These are phyloP conservation scores for Arxiozyma slooffiae DNA, from an alignment of 1,139 yeast genomes.

Conservation along the genomic window DNA sequence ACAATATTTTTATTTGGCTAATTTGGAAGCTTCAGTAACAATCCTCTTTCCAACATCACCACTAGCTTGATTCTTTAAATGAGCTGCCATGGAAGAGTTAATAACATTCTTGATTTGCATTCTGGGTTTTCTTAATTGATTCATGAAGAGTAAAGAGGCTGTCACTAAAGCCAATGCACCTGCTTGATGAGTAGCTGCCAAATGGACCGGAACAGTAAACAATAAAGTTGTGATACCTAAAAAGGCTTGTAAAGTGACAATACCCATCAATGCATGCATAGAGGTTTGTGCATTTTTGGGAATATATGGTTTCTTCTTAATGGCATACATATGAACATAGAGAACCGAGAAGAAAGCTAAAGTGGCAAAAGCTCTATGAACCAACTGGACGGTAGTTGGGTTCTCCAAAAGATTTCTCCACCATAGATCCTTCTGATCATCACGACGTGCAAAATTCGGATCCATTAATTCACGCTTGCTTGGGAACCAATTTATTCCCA, in stretches of 20 bases:
- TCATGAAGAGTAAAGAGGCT: slow-evolving; percentile 57
- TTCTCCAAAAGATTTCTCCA: slow-evolving; percentile 94
- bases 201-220: slow-evolving; percentile 81
- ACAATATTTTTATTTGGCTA: slow-evolving; percentile 7
- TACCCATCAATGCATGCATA: slow-evolving; percentile 64
- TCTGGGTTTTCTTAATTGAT: slow-evolving; percentile 66
- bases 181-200: slow-evolving; percentile 95
- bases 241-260: slow-evolving; percentile 71
- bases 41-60: not conserved
- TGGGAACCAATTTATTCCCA: slow-evolving; percentile 79
- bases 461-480: slow-evolving; percentile 64
- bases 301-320: slow-evolving; percentile 45
- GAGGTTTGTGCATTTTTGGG: slow-evolving; percentile 55
- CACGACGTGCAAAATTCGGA: slow-evolving; percentile 57
- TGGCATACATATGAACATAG: slow-evolving; percentile 55
- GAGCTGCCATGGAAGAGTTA: slow-evolving; percentile 8
- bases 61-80: not conserved
- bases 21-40: slow-evolving; percentile 27
- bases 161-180: slow-evolving; percentile 90
- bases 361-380: slow-evolving; percentile 78
- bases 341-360: slow-evolving; percentile 66
- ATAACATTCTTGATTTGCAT: slow-evolving; percentile 31
- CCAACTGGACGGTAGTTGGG: slow-evolving; percentile 91
- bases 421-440: slow-evolving; percentile 61
- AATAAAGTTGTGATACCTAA: slow-evolving; percentile 79